phyloP scores from a whole-genome alignment of 192 early-diverging fungal species.

The Allomyces macrogynus region DNA sequence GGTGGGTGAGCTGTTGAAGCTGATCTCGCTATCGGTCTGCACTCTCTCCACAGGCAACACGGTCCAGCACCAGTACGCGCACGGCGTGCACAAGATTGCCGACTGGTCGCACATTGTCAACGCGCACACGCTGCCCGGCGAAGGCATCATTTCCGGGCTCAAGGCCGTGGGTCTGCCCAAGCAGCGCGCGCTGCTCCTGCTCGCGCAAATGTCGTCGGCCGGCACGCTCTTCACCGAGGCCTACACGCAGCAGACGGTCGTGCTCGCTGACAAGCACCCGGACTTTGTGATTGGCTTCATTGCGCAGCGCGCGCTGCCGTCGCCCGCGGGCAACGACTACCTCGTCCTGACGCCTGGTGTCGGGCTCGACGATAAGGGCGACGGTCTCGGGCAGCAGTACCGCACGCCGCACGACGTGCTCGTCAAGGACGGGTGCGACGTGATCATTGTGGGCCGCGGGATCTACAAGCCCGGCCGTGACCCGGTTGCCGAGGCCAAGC shows the following conservation, averaged over 20 bases:
- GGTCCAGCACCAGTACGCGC: conserved; percentile 82
- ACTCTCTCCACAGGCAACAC: conserved; percentile 51
- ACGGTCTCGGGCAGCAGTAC: conserved; percentile 89
- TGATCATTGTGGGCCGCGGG: conserved; percentile 95
- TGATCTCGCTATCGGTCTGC: conserved; percentile 5
- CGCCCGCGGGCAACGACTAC: conserved; percentile 49
- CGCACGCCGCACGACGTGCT: conserved; percentile 75
- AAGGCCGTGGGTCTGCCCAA: conserved; percentile 66
- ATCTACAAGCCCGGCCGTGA: conserved; percentile 78
- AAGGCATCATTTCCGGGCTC: conserved; percentile 85
- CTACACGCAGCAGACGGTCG: conserved; percentile 70
- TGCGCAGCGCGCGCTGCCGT: conserved; percentile 29
- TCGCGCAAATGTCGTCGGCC: conserved; percentile 92
- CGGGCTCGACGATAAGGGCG: conserved; percentile 56
- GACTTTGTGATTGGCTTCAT: conserved; percentile 97
- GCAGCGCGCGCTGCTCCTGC: conserved; percentile 55
- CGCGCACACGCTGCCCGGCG: conserved; percentile 83
- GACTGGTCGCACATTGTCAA: conserved; percentile 93
- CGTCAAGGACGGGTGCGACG: conserved; percentile 62
- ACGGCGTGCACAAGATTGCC: conserved; percentile 79
- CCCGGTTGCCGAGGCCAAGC: conserved; percentile 45
- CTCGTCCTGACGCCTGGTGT: conserved; percentile 93
- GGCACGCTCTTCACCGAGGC: conserved; percentile 55
- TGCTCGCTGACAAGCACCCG: conserved; percentile 60
- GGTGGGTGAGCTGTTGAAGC: no score